Base-by-base conservation (phyloP, 495 filamentous ascomycete genomes). In the Symbiotaphrina buchneri region DNA sequence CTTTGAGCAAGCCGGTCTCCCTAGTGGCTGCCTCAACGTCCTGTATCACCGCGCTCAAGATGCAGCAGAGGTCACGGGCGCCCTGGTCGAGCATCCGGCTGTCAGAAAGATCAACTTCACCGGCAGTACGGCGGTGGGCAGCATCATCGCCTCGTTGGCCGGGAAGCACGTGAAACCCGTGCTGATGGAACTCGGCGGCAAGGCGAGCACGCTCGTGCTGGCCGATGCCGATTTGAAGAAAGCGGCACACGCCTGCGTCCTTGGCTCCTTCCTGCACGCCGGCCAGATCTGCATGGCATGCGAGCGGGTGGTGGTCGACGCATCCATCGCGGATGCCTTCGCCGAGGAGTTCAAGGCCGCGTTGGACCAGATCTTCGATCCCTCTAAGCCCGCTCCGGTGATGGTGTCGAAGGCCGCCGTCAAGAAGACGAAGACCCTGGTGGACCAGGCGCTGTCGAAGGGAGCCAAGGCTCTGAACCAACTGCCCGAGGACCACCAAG, bases 211-310 rank as follows among this genome's bases (percentile, higher is more conserved):
- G 21, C 63, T 76, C 33, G 61, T 79, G 0, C 63, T 61, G 47
- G 61, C 70, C 24, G 71, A 76, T 50, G 72, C 71, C 3, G 58
- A 77, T 41, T 37, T 77, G 7, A 56, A 63, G 19, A 36, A 54
- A 21, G 72, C 71, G 1, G 72, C 68, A 0, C 27, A 44, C 17
- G 47, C 56, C 28, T 61, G 59, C 40, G 54, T 56, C 0, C 32
- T 57, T 3, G 67, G 66, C 2, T 53, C 63, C 3, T 65, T 70
- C 46, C 33, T 65, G 25, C 56, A 65, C 42, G 46, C 65, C 15
- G 84, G 84, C 1, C 84, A 94, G 57, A 68, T 90, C 30, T 94
- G 84, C 56, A 87, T 94, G 84, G 65, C 69, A 2, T 91, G 82
- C 0, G 84, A 93, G 54, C 68, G 75, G 17, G 78, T 94, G 45